Conservation (phyloP, 345 rosid genomes). For the Aegle marmelos region DNA sequence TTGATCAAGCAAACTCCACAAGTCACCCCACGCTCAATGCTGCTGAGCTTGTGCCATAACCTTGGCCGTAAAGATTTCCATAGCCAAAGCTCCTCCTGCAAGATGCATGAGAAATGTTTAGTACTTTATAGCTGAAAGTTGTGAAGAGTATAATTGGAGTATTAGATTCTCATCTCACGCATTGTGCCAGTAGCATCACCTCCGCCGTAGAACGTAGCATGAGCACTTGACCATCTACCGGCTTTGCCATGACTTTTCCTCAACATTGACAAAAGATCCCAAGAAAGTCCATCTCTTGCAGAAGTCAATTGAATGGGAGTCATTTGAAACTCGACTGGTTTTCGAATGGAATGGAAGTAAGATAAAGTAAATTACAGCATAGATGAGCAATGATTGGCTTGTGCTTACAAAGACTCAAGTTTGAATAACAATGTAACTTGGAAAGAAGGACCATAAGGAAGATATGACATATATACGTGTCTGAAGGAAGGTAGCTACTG, state of each 20-base stretch:
- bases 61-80: constrained; percentile 31
- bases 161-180: constrained; percentile 26
- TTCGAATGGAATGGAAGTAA: neutral
- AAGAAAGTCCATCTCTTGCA: constrained; percentile 37
- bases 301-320: neutral
- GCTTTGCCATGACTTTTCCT: constrained; percentile 30
- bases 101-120: neutral
- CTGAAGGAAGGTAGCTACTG: neutral
- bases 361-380: neutral
- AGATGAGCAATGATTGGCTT: constrained; percentile 4
- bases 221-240: constrained; percentile 32
- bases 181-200: constrained; percentile 47
- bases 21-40: constrained; percentile 28
- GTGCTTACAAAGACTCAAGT: neutral
- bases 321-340: neutral
- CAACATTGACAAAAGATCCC: constrained; percentile 34
- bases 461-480: constrained; percentile 19
- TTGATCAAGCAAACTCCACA: constrained; percentile 41
- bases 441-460: constrained; percentile 1
- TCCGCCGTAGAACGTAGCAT: constrained; percentile 49
- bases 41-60: constrained; percentile 24
- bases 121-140: neutral
- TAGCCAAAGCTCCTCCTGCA: constrained; percentile 29
- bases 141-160: neutral
- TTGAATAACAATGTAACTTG: constrained; percentile 8